Conservation (phyloP, 2,329 filamentous ascomycete genomes). For the Zymoseptoria pseudotritici region DNA sequence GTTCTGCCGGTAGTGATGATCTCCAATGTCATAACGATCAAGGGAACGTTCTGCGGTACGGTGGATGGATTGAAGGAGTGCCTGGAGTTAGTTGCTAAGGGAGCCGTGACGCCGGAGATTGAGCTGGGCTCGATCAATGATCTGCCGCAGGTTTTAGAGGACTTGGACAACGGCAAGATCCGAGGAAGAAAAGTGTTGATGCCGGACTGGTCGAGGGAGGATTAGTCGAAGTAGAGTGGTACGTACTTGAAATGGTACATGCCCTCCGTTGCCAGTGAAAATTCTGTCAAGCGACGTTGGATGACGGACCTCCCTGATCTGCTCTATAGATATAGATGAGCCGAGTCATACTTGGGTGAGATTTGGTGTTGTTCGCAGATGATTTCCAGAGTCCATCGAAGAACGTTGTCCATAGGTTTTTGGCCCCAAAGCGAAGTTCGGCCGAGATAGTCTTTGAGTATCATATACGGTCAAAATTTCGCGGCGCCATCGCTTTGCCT, state of each 20-base stretch:
- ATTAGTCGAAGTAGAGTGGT: background rate
- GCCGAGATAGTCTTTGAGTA: background rate
- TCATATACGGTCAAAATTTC: background rate
- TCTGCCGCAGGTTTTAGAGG: constrained; percentile 30
- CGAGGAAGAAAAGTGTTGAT: constrained; percentile 24
- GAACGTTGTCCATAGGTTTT: no score
- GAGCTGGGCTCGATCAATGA: constrained; percentile 27
- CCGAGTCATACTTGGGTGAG: background rate
- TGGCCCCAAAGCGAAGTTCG: background rate
- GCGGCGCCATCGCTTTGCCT: background rate
- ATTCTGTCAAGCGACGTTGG: no score
- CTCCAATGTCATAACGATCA: constrained; percentile 15
- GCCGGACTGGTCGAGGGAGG: constrained; percentile 15
- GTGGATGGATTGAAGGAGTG: constrained; percentile 34
- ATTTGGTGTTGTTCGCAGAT: no score
- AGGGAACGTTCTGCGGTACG: constrained; percentile 37
- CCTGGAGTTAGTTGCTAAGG: constrained; percentile 30
- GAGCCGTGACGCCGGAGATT: constrained; percentile 31
- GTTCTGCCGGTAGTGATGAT: constrained; percentile 11
- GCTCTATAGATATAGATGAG: background rate
- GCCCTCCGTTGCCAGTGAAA: no score
- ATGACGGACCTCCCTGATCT: no score
- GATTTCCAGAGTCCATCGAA: no score
- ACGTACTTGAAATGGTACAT: no score
- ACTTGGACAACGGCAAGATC: constrained; percentile 32